A percentile compares a stretch with the other conserved stretches of the same genome.
These are phyloP conservation scores for Tolypocladium ovalisporum DNA, from an alignment of 2,329 filamentous ascomycete genomes.

Conservation along the genomic window DNA sequence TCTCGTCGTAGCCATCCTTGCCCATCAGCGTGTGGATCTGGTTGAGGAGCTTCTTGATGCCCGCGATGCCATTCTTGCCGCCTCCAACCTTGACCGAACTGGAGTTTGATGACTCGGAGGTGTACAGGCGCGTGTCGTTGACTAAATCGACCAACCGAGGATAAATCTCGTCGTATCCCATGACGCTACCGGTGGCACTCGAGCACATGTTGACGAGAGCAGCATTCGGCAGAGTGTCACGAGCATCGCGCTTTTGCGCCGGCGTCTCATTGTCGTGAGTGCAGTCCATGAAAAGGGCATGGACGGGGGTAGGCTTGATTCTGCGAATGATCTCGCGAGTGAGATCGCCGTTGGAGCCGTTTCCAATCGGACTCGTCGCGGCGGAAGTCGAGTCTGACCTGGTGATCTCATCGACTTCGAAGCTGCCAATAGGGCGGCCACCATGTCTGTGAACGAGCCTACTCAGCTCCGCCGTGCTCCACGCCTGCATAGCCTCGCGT, in stretches of 20 bases:
- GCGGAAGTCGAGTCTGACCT: conserved; percentile 38
- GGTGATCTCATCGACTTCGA: conserved; percentile 81
- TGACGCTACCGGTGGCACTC: conserved; percentile 88
- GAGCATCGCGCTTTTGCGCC: conserved; percentile 85
- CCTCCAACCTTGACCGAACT: conserved; percentile 52
- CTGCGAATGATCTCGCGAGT: conserved; percentile 59
- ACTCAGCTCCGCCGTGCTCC: conserved; percentile 89
- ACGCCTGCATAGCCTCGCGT: conserved; percentile 95
- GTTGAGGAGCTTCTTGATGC: conserved; percentile 86
- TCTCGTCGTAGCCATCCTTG: conserved; percentile 86
- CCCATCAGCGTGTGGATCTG: conserved; percentile 94
- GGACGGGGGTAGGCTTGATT: conserved; percentile 80
- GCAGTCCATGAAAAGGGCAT: conserved; percentile 97
- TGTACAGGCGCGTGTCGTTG: conserved; percentile 75
- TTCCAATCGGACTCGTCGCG: conserved; percentile 18
- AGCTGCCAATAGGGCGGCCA: conserved; percentile 90
- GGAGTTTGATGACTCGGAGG: conserved; percentile 58
- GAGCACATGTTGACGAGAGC: conserved; percentile 94
- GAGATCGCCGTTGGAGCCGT: conserved; percentile 20
- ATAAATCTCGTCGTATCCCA: conserved; percentile 97
- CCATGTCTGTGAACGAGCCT: conserved; percentile 87
- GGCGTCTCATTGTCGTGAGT: conserved; percentile 97
- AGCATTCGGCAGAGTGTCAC: conserved; percentile 88
- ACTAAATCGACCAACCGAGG: conserved; percentile 89
- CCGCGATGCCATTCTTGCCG: conserved; percentile 75